Conservation (phyloP, 2,329 filamentous ascomycete species). For the Epichloe baconii region DNA sequence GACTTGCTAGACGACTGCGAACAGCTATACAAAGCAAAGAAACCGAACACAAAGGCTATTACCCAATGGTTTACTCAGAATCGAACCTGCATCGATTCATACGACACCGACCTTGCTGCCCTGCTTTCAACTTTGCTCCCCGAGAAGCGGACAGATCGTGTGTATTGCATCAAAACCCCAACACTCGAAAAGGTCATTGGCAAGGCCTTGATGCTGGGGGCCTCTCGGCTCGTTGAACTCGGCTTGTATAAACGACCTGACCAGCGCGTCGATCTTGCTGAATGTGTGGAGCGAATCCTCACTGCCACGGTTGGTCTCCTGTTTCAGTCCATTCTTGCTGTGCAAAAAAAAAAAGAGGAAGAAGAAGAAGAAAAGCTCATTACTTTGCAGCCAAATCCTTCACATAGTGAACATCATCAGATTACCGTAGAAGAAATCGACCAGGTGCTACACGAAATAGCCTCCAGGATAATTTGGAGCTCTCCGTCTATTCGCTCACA, state of each 20-base stretch:
- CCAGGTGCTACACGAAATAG: conserved; percentile 47
- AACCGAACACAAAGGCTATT: conserved; percentile 27
- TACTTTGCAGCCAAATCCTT: conserved; percentile 30
- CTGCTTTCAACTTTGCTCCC: conserved; percentile 67
- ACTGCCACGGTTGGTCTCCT: conserved; percentile 37
- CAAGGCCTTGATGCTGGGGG: conserved; percentile 51
- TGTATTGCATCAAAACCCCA: conserved; percentile 55
- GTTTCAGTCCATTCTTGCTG: not conserved
- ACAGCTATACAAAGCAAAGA: conserved; percentile 20
- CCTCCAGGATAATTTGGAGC: conserved; percentile 58
- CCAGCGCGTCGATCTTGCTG: conserved; percentile 51
- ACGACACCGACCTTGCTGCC: conserved; percentile 44
- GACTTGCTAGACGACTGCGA: conserved; percentile 60
- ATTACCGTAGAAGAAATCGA: conserved; percentile 67
- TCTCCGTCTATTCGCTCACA: conserved; percentile 43
- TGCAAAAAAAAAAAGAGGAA: not conserved
- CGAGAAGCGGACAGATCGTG: conserved; percentile 61
- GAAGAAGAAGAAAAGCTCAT: not conserved
- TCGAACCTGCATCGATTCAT: conserved; percentile 40
- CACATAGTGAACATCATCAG: conserved; percentile 15
- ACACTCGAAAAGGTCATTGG: conserved; percentile 55
- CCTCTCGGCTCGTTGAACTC: conserved; percentile 47
- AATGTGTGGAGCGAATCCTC: conserved; percentile 56
- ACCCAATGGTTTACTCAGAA: conserved; percentile 58
- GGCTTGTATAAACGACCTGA: conserved; percentile 46